phyloP scores from a whole-genome alignment of 164 flowering plant genomes.

The Magnolia changhungtana region DNA sequence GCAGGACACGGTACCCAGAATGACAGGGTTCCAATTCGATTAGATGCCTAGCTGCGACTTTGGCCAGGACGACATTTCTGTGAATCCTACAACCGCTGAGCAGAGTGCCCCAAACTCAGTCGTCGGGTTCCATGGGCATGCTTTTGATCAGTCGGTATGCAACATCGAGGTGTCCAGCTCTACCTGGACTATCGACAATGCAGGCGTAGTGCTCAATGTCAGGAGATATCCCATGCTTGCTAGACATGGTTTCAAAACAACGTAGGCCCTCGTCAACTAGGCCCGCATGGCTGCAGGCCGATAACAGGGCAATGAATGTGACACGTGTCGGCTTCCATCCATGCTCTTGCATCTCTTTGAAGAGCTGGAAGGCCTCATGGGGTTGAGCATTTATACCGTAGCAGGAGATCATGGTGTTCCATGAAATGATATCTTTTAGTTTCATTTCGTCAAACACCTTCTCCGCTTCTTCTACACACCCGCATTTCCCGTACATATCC shows the following conservation, averaged over 20 bases:
- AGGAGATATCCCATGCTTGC: slow-evolving; percentile 17
- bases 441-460: slow-evolving; percentile 21
- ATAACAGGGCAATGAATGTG: slow-evolving; percentile 28
- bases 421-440: slow-evolving; percentile 21
- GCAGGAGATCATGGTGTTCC: slow-evolving; percentile 29
- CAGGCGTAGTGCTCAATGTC: slow-evolving; percentile 30
- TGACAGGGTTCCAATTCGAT: slow-evolving; percentile 25
- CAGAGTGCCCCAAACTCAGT: slow-evolving; percentile 29
- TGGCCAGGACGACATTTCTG: slow-evolving; percentile 21
- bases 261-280: slow-evolving; percentile 21
- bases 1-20: slow-evolving; percentile 30
- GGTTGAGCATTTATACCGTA: slow-evolving; percentile 20
- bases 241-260: slow-evolving; percentile 21
- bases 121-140: slow-evolving; percentile 29
- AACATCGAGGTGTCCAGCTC: slow-evolving; percentile 25
- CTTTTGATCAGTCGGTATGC: slow-evolving; percentile 19
- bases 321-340: slow-evolving; percentile 26
- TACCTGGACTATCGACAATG: slow-evolving; percentile 20
- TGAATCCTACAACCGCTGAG: slow-evolving; percentile 30
- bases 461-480: slow-evolving; percentile 23
- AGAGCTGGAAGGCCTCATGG: slow-evolving; percentile 17
- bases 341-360: slow-evolving; percentile 21
- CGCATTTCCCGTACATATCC: slow-evolving; percentile 34
- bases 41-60: slow-evolving; percentile 25
- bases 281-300: slow-evolving; percentile 29